A percentile compares a stretch with the other conserved stretches of the same genome.
phyloP scores from a whole-genome alignment of 106 monocot genomes.

The Apostasia shenzhenica region DNA sequence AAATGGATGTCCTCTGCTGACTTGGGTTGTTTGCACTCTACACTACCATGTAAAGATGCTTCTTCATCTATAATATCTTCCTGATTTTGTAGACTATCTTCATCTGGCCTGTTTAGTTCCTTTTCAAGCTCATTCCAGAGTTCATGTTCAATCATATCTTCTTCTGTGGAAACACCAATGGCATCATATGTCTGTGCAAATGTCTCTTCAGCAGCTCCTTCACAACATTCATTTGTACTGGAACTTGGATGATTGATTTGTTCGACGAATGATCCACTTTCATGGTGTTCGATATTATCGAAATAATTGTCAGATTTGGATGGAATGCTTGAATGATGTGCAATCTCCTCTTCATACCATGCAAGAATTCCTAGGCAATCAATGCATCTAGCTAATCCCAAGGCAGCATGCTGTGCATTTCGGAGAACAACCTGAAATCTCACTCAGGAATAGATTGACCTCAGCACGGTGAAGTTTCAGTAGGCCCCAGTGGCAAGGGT shows the following conservation, averaged over 20 bases:
- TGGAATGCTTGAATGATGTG: too few relatives aligned
- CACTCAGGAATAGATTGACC: background rate
- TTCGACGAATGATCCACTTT: background rate
- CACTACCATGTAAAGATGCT: conserved; percentile 2
- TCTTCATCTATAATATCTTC: background rate
- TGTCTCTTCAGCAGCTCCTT: conserved; percentile 4
- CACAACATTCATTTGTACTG: background rate
- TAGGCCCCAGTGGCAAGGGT: background rate
- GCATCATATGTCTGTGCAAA: conserved; percentile 3
- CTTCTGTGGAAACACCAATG: background rate
- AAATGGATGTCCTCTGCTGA: conserved; percentile 31
- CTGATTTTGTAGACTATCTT: background rate
- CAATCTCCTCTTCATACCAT: background rate
- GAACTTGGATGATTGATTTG: background rate
- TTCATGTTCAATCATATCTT: conserved; percentile 41
- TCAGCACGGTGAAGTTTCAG: too few relatives aligned
- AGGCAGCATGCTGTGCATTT: conserved; percentile 58
- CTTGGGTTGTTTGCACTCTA: conserved; percentile 17
- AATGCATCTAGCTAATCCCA: conserved; percentile 43
- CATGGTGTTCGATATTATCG: background rate
- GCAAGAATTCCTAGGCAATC: conserved; percentile 5
- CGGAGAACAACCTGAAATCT: conserved; percentile 42
- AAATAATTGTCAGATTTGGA: background rate
- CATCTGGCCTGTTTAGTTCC: conserved; percentile 11
- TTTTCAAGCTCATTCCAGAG: conserved; percentile 56